Base-by-base conservation (phyloP, 495 filamentous ascomycete species). In the Mycothermus thermophilus region DNA sequence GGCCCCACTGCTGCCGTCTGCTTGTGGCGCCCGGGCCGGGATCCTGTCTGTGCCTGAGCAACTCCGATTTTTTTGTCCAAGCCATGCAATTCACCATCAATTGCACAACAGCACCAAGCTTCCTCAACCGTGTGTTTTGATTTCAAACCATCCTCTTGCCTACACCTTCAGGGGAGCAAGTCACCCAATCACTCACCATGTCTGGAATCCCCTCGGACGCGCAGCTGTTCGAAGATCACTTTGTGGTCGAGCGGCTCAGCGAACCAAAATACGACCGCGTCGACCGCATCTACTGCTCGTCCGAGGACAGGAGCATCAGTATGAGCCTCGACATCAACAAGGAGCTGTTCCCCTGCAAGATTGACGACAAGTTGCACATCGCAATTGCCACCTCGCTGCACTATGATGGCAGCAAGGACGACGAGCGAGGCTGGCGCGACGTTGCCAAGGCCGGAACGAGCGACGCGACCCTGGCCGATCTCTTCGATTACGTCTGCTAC, bases 401-500 rank as follows among this genome's bases (percentile, higher is more conserved):
- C 19, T 71, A 94, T 24, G 92, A 95, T 53, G 92, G 92, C 39
- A 64, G 54, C 39, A 83, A 79, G 59, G 69, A 74, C 44, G 69
- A 72, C 36, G 62, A 63, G 39, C 68, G 66, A 44, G 80, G 85
- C 28, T 94, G 86, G 86, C 75, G 83, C 51, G 80, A 86, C 31
- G 67, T 77, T 17, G 69, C 65, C 44, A 67, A 74, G 55, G 45
- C 46, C n/a, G 59, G 61, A 11, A 33, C 36, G 21, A 49, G 37
- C 38, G 84, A 93, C 53, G 60, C 72, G 32, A 83, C 74, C 8
- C 63, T 99, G 25, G 86, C 90, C 14, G 86, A 96, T 55, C 75
- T 81, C 57, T 99, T 76, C 41, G 92, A 99, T 48, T 99, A 99
- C 56, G 90, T 96, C 29, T 94, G 86, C 58, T 76, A 94, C 58